Base-by-base conservation (phyloP, 208 protist species). In the Crithidia expoeki region DNA sequence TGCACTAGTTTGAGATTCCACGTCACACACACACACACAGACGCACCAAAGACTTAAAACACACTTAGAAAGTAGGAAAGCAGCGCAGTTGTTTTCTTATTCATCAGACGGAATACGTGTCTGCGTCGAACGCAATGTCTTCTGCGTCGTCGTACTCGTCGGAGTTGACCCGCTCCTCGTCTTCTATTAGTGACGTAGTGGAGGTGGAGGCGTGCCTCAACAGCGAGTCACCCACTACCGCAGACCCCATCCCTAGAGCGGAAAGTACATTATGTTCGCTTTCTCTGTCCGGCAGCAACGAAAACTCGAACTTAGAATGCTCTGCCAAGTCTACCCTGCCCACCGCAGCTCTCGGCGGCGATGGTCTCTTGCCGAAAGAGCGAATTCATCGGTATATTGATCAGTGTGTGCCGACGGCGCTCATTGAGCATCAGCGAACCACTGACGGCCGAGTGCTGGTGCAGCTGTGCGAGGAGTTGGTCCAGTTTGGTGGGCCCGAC, bases 381-480 rank as follows among this genome's bases (percentile, higher is more conserved):
- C 63, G 63, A 17, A 76, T 76, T n/a, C 71, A 76, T 19, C 71
- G 63, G 7, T 76, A 66, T 57, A 51, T 76, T 9, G 71, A 76
- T 23, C 63, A 61, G 27, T 76, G 71, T 19, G 50, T 76, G 7
- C 36, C 71, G 9, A 62, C 71, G 5, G 53, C 36, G 7, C 34
- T 76, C 5, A 21, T 76, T 10, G 10, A n/a, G 47, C 71, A 76
- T 36, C 63, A 76, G 63, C 63, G 71, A 0, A 16, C 36, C 56
- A 42, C 34, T 6, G 71, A 71, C 21, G 71, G 71, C 3, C 23
- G 34, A 9, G 7, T 71, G 4, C 19, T 76, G 27, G 57, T 19
- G 33, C 56, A 60, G 27, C 33, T 76, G 27, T 76, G 71, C 27
- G 55, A 58, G 49, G 71, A 58, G 36, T 34, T 76, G 14, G 46